Conservation (phyloP, 1,284 basidiomycete species). For the Marasmius sp. region DNA sequence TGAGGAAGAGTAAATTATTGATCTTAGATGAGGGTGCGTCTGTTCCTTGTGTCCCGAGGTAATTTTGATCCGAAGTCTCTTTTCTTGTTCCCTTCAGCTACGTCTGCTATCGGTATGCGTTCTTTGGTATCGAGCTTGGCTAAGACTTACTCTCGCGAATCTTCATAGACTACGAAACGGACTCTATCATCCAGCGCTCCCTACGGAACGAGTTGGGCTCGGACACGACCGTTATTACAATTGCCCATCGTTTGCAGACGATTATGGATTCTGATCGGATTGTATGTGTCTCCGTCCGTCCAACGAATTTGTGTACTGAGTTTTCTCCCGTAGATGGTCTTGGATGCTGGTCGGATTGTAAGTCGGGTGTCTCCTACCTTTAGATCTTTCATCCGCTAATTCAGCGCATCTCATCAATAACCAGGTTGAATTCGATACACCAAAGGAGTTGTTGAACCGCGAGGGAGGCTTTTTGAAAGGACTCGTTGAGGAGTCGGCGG, state of each 20-base stretch:
- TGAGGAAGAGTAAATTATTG: constrained; percentile 55
- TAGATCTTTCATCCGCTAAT: background rate
- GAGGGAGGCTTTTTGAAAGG: constrained; percentile 32
- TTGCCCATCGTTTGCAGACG: constrained; percentile 46
- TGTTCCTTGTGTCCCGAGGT: background rate
- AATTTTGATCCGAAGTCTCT: background rate
- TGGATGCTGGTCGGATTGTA: constrained; percentile 36
- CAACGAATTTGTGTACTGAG: constrained; percentile 1
- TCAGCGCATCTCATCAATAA: background rate
- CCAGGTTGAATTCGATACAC: constrained; percentile 35
- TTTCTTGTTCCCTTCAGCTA: constrained; percentile 31
- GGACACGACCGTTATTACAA: constrained; percentile 61
- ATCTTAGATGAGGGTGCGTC: constrained; percentile 58
- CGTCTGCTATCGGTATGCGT: constrained; percentile 49
- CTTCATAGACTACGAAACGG: constrained; percentile 53
- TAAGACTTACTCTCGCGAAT: constrained; percentile 12
- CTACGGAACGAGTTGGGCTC: constrained; percentile 51
- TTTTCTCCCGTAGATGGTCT: constrained; percentile 27
- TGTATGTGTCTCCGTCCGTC: background rate
- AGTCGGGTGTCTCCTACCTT: constrained; percentile 4
- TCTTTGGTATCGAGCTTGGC: background rate
- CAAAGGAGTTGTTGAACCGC: constrained; percentile 31
- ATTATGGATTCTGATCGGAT: constrained; percentile 15
- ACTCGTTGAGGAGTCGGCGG: constrained; percentile 37
- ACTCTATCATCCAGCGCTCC: constrained; percentile 57